phyloP scores from a whole-genome alignment of 805 yeast species.

The Jamesozyma rosinii region DNA sequence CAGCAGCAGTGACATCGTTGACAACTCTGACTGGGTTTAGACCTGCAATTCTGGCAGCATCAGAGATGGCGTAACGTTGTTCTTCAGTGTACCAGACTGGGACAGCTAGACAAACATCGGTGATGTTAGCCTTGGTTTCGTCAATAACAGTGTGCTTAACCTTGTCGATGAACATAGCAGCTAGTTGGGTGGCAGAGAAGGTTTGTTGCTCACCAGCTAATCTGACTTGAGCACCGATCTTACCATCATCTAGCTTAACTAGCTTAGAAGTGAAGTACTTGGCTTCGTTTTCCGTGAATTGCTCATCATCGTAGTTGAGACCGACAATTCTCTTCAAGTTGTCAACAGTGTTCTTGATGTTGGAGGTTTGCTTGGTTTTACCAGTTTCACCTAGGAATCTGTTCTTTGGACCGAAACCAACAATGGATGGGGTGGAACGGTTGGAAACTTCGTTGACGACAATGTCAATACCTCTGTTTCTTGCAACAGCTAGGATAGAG shows the following conservation, averaged over 20 bases:
- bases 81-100: conserved; percentile 96
- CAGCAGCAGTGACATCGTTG: conserved; percentile 97
- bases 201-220: conserved; percentile 68
- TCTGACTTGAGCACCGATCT: conserved; percentile 77
- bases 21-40: conserved; percentile 97
- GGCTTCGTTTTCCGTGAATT: conserved; percentile 56
- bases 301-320: conserved; percentile 64
- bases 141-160: conserved; percentile 67
- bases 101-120: conserved; percentile 87
- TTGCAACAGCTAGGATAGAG: conserved; percentile 92
- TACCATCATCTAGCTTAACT: conserved; percentile 59
- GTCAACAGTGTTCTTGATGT: conserved; percentile 91
- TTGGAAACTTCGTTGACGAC: conserved; percentile 97
- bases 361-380: conserved; percentile 92
- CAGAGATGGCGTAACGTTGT: conserved; percentile 93
- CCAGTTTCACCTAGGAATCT: conserved; percentile 94
- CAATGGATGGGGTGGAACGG: conserved; percentile 87
- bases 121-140: conserved; percentile 70
- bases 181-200: conserved; percentile 81
- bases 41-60: conserved; percentile 93
- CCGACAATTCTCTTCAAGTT: conserved; percentile 91
- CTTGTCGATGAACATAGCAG: conserved; percentile 92
- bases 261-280: conserved; percentile 66
- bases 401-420: conserved; percentile 84
- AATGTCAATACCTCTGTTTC: conserved; percentile 96